These are phyloP conservation scores for Pseudopyrenochaeta lycopersici DNA, from an alignment of 2,329 filamentous ascomycete species.

Conservation along the genomic window DNA sequence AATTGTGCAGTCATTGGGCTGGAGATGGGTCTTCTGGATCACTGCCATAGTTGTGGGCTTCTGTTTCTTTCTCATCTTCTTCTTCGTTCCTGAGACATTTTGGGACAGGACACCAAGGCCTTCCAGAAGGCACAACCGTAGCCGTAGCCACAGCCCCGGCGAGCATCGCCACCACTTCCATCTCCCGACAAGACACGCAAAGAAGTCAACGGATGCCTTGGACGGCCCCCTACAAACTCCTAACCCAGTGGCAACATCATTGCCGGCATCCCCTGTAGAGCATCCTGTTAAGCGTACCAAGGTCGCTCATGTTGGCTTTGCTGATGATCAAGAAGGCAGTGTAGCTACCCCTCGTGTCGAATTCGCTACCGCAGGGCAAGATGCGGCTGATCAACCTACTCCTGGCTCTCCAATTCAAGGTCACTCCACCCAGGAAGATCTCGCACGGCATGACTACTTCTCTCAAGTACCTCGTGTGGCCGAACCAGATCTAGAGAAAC, in stretches of 20 bases:
- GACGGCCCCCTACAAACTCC: conserved; percentile 8
- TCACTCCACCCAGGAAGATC: conserved; percentile 16
- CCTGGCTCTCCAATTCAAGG: conserved; percentile 25
- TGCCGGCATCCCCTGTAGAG: conserved; percentile 7
- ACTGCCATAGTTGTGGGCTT: conserved; percentile 81
- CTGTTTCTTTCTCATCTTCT: conserved; percentile 76
- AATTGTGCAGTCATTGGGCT: conserved; percentile 78
- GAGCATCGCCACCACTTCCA: conserved; percentile 38
- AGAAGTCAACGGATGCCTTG: conserved; percentile 20
- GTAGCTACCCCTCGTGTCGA: conserved; percentile 52
- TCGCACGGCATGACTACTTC: conserved; percentile 22
- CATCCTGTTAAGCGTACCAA: conserved; percentile 18
- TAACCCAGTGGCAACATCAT: conserved; percentile 2
- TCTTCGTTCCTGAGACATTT: conserved; percentile 94
- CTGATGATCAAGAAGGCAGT: conserved; percentile 41
- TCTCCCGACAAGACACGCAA: conserved; percentile 29
- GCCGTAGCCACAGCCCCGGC: conserved; percentile 36
- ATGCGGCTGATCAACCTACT: conserved; percentile 13
- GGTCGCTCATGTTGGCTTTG: conserved; percentile 63
- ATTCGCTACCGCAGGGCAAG: conserved; percentile 52
- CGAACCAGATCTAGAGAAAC: conserved; percentile 28
- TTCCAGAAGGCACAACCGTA: conserved; percentile 47
- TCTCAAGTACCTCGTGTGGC: conserved; percentile 6
- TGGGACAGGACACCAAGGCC: conserved; percentile 84
- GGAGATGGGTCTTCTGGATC: conserved; percentile 94